Conservation (phyloP, 1,284 basidiomycete species). For the Singerocomus rubriflavus region DNA sequence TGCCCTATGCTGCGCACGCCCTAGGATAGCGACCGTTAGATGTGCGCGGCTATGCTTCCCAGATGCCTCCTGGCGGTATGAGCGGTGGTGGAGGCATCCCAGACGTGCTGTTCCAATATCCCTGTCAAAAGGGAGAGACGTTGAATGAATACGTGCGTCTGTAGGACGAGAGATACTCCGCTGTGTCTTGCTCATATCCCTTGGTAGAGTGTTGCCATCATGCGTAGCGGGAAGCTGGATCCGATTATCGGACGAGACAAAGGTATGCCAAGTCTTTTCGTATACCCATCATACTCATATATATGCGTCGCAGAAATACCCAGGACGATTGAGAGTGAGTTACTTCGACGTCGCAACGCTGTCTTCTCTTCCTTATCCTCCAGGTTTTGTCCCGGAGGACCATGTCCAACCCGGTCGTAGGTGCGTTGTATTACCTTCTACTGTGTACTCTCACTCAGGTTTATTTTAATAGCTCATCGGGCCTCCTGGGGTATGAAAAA, state of each 20-base stretch:
- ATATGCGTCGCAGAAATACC: slow-evolving; percentile 66
- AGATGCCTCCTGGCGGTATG: slow-evolving; percentile 35
- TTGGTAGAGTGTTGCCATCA: slow-evolving; percentile 74
- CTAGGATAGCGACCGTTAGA: background rate
- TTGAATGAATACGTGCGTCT: slow-evolving; percentile 76
- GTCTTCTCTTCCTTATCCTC: background rate
- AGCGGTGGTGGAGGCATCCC: slow-evolving; percentile 44
- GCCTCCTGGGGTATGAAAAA: slow-evolving; percentile 86
- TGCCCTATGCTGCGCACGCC: background rate
- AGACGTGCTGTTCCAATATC: slow-evolving; percentile 54
- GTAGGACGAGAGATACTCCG: background rate
- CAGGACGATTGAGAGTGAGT: slow-evolving; percentile 82
- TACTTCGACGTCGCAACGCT: slow-evolving; percentile 1
- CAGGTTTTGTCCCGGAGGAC: slow-evolving; percentile 75
- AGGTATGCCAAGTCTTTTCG: slow-evolving; percentile 37
- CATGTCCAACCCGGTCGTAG: slow-evolving; percentile 85
- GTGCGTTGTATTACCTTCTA: slow-evolving; percentile 18
- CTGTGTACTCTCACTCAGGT: background rate
- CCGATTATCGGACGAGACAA: slow-evolving; percentile 89
- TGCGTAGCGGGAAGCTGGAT: slow-evolving; percentile 82
- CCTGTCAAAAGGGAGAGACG: slow-evolving; percentile 73
- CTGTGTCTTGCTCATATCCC: background rate
- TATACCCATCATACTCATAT: background rate
- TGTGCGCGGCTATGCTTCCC: slow-evolving; percentile 28
- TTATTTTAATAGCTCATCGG: slow-evolving; percentile 57